These are phyloP conservation scores for Tulasnella sp. DNA, from an alignment of 768 basidiomycete genomes.

Conservation along the genomic window DNA sequence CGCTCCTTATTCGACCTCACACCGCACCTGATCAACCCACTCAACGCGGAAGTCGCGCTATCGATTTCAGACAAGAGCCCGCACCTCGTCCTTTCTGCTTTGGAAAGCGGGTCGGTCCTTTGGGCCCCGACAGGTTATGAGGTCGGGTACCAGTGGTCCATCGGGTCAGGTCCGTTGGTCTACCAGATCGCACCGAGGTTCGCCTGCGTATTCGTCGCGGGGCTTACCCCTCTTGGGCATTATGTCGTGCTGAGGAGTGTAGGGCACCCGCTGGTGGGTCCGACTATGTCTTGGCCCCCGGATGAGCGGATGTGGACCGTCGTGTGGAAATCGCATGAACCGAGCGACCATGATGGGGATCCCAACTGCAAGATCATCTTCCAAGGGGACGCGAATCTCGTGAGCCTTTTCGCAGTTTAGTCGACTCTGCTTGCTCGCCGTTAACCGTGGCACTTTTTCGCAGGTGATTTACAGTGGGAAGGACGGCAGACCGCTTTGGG, in stretches of 20 bases:
- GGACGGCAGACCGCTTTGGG: background rate
- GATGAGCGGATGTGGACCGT: conserved; percentile 14
- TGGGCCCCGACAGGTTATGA: conserved; percentile 15
- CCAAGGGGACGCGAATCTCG: conserved; percentile 20
- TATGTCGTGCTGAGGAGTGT: conserved; percentile 15
- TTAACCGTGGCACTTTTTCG: background rate
- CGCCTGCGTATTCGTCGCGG: conserved; percentile 8
- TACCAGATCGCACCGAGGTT: background rate
- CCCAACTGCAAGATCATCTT: conserved; percentile 12
- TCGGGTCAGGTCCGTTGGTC: background rate
- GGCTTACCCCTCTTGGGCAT: conserved; percentile 18
- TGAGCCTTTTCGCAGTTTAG: background rate
- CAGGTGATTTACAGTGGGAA: conserved; percentile 8
- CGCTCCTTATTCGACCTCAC: conserved; percentile 15
- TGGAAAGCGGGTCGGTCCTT: conserved; percentile 10
- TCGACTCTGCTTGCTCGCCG: background rate
- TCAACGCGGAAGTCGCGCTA: background rate
- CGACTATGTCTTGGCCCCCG: conserved; percentile 14
- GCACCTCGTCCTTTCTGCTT: conserved; percentile 12
- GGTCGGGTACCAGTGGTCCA: conserved; percentile 1
- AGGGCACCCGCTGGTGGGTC: conserved; percentile 1
- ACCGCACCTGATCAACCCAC: background rate
- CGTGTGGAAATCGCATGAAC: conserved; percentile 17
- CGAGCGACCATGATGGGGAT: conserved; percentile 4
- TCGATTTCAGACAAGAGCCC: conserved; percentile 16